Evolutionary conservation across 2,329 filamentous ascomycete species (phyloP).

Genomic region (Pseudomassariella vexata): DNA sequence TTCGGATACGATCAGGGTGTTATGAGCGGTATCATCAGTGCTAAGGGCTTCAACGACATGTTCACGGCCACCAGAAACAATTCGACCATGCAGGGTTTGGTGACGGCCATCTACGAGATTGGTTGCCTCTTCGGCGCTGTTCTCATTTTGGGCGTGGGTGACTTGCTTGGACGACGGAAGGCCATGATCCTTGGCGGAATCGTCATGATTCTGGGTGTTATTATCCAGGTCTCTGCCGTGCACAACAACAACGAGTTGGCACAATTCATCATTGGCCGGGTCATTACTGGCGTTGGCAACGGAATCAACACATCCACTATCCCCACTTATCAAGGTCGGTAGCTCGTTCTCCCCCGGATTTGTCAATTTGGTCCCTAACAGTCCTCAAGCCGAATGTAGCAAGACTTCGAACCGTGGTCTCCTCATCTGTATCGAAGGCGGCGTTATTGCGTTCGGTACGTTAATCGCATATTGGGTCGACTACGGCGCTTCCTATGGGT

Average conservation of each 20-base stretch:
- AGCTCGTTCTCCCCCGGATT: too few species aligned
- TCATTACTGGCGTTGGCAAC: conserved; percentile 45
- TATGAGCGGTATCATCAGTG: conserved; percentile 25
- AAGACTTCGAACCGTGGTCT: conserved; percentile 51
- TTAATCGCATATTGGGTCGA: conserved; percentile 38
- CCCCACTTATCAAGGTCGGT: conserved; percentile 39
- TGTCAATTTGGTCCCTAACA: too few species aligned
- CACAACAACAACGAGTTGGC: conserved; percentile 39
- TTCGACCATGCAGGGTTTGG: conserved; percentile 28
- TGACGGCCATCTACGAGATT: conserved; percentile 35
- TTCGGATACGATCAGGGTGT: conserved; percentile 27
- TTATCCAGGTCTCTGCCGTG: conserved; percentile 45
- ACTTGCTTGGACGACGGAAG: conserved; percentile 48
- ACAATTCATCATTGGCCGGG: conserved; percentile 41
- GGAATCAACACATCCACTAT: conserved; percentile 43
- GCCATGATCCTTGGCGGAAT: conserved; percentile 47
- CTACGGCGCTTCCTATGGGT: conserved; percentile 29
- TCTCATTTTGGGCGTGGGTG: conserved; percentile 36
- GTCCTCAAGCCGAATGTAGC: conserved; percentile 31
- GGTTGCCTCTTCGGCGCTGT: conserved; percentile 36
- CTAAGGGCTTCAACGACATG: conserved; percentile 17
- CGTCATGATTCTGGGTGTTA: conserved; percentile 50
- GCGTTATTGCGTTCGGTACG: conserved; percentile 34
- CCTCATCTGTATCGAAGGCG: conserved; percentile 51
- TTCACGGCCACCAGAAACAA: conserved; percentile 26